Base-by-base conservation (phyloP, 2,329 filamentous ascomycete genomes). In the Paraphaeosphaeria sporulosa region DNA sequence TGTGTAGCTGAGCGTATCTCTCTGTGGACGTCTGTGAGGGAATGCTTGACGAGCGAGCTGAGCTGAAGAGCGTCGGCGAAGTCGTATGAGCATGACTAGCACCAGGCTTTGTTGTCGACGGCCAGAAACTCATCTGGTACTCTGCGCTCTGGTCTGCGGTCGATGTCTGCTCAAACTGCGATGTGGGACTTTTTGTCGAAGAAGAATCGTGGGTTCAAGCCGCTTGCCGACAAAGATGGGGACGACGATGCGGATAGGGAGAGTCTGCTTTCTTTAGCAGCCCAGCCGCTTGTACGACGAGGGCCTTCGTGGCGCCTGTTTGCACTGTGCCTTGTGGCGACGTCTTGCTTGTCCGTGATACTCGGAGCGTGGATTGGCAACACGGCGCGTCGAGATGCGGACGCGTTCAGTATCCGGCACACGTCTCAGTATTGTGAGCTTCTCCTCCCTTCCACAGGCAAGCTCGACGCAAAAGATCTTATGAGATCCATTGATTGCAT, bases 391-490 rank as follows among this genome's bases (percentile, higher is more conserved):
- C 25, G 68, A 8, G 58, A 72, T 55, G 62, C 67, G 8, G 71
- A 75, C 58, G 38, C 55, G 13, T 73, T 73, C 56, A 71, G 70
- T 55, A 71, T 73, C 25, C 60, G 62, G 36, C 69, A 75, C 34
- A 70, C 65, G 27, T 75, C 74, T 12, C 68, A 76, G 48, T 76
- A 74, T 46, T 76, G 75, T 76, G 66, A 15, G 70, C 9, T 19
- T 60, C 38, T 32, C 2, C 25, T 7, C 43, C 9, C 1, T 34
- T 17, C 10, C 10, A 4, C 30, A 32, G 30, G 30, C 8, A 32
- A 6, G 8, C 30, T 5, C 30, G 8, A 30, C 4, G 27, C 27
- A 30, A 8, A 30, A 8, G 27, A 30, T 4, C 4, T 30, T 30
- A 30, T 30, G 27, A 30, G 27, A 8, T 30, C 27, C 4, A 30